phyloP scores from a whole-genome alignment of 306 rosid species.

The Prinsepia uniflora region DNA sequence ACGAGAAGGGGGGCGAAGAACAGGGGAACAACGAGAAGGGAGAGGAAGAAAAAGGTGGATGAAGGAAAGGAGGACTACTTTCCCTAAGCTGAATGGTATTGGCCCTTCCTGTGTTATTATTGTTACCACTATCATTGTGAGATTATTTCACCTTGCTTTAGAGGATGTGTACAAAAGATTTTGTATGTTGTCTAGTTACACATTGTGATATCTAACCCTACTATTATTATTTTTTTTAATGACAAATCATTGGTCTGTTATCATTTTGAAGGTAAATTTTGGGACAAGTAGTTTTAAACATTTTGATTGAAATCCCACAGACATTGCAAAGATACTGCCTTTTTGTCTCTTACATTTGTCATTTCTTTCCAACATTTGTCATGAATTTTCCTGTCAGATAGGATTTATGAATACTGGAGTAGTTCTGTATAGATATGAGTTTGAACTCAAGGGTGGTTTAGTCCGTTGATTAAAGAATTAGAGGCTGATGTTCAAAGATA shows the following conservation, averaged over 20 bases:
- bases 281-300: background rate
- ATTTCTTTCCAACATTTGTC: background rate
- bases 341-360: background rate
- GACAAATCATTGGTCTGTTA: background rate
- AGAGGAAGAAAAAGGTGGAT: no score
- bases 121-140: background rate
- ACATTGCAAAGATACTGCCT: background rate
- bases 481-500: background rate
- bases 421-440: background rate
- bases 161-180: background rate
- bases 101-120: background rate
- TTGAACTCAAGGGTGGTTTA: background rate
- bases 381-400: constrained; percentile 1
- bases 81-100: background rate
- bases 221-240: background rate
- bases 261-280: background rate
- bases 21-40: no score
- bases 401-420: background rate
- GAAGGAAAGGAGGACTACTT: no score
- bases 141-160: background rate
- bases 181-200: background rate
- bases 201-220: background rate
- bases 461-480: no score
- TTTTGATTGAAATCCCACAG: background rate
- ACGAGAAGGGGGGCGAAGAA: no score